phyloP scores from a whole-genome alignment of 1,284 basidiomycete species.

The Austroboletus novae-zelandiae region DNA sequence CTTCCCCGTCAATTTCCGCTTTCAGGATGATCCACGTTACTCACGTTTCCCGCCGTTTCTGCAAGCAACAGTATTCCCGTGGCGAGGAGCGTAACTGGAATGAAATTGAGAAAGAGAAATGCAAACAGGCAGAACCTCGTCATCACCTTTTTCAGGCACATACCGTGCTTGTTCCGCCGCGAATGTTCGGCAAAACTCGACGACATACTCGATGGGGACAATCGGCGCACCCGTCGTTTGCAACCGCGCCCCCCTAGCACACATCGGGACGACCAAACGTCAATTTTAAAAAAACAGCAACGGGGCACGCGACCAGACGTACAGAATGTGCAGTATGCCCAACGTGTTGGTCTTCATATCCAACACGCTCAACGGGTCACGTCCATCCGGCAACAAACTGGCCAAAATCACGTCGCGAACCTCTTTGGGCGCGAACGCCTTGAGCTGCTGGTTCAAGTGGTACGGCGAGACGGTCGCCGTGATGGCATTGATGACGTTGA shows the following conservation, averaged over 20 bases:
- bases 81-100: conserved; percentile 48
- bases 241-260: conserved; percentile 51
- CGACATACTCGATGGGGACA: conserved; percentile 43
- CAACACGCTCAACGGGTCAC: conserved; percentile 60
- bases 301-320: conserved; percentile 28
- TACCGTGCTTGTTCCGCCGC: conserved; percentile 57
- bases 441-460: conserved; percentile 42
- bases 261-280: background rate
- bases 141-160: conserved; percentile 66
- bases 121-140: background rate
- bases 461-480: conserved; percentile 37
- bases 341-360: conserved; percentile 56
- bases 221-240: conserved; percentile 33
- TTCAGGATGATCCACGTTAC: conserved; percentile 14
- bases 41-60: conserved; percentile 40
- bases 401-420: conserved; percentile 48
- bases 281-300: background rate
- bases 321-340: conserved; percentile 70
- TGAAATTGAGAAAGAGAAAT: background rate
- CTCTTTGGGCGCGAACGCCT: conserved; percentile 43
- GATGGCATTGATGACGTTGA: conserved; percentile 46
- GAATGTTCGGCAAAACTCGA: conserved; percentile 57
- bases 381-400: conserved; percentile 46
- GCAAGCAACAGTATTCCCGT: conserved; percentile 43
- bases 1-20: conserved; percentile 9